phyloP scores from a whole-genome alignment of 2,329 filamentous ascomycete species.

The Diplodia seriata region DNA sequence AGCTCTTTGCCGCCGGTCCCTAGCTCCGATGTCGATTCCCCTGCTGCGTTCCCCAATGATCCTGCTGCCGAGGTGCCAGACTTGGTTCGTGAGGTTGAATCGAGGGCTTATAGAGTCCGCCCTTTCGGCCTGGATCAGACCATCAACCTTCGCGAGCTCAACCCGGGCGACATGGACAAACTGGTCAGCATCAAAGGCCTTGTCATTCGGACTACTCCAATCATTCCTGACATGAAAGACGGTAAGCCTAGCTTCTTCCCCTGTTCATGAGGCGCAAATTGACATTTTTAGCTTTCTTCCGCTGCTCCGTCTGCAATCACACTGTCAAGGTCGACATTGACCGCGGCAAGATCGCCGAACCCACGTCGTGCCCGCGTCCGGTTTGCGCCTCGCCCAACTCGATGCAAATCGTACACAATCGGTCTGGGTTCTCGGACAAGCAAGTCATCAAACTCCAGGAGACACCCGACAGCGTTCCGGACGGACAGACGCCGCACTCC shows the following conservation, averaged over 20 bases:
- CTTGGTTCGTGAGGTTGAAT: conserved; percentile 75
- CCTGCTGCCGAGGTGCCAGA: conserved; percentile 67
- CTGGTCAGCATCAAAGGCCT: conserved; percentile 93
- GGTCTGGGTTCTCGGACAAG: conserved; percentile 93
- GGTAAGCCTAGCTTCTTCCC: conserved; percentile 40
- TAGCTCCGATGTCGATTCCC: conserved; percentile 73
- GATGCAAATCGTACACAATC: conserved; percentile 98
- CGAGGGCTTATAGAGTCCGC: conserved; percentile 81
- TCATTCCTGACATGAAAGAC: conserved; percentile 99
- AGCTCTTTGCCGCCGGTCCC: conserved; percentile 81
- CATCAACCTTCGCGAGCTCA: conserved; percentile 91
- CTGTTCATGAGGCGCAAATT: conserved; percentile 33
- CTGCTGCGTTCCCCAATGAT: conserved; percentile 43
- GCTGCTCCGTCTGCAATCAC: conserved; percentile 91
- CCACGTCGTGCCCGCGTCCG: conserved; percentile 83
- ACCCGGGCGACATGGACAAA: conserved; percentile 96
- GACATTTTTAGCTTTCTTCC: conserved; percentile 75
- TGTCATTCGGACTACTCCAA: conserved; percentile 92
- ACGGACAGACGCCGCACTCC: conserved; percentile 95
- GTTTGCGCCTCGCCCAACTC: conserved; percentile 88
- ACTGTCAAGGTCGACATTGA: conserved; percentile 91
- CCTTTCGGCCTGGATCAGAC: conserved; percentile 87
- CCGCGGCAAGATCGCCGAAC: conserved; percentile 93
- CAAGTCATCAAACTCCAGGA: conserved; percentile 99
- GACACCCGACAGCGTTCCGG: conserved; percentile 91